Evolutionary conservation across 2,329 filamentous ascomycete species (phyloP), one percentile per base, ranked within the genome.

Genomic region (Fusarium torulosum): DNA sequence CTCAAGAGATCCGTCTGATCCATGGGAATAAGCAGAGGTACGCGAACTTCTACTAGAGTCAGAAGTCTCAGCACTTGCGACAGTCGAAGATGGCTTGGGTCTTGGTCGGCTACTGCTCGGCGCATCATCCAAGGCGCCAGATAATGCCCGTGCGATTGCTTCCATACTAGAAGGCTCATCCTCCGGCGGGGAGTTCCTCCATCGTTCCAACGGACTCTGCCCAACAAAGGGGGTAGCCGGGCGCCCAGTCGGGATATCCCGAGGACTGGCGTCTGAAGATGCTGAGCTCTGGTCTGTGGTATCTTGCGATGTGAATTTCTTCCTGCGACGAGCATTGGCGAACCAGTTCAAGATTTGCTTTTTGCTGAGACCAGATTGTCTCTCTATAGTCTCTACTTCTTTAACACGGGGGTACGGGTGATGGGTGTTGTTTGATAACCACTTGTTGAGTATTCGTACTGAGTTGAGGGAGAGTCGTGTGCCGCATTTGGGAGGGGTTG

Each of bases 311-410:
- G 29, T 49, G 1, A 59, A 49, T 80, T 96, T 96, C 69, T 91
- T 89, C 61, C 93, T 85, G 51, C 93, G 87, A 25, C 93, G 87
- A 33, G 92, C 92, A 76, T 96, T 97, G 54, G 93, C 92, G 38
- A 96, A 86, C 93, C 93, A 97, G 75, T 96, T 96, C 7, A 89
- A 87, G 59, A 97, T 93, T 74, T 97, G 93, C 7, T 85, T 90
- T 70, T 90, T 87, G 74, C 86, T 93, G 19, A 97, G 83, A 3
- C 92, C 91, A 0, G 93, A 96, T 68, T 90, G 85, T 44, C 85
- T 82, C 75, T 91, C 89, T 14, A 97, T 82, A 41, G 86, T 83
- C 58, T 92, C 90, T 73, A 94, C 95, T 73, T 97, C 91, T 47
- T 91, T 88, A 37, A 96, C 92, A 14, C 86, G 93, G 8, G 93